phyloP scores from a whole-genome alignment of 2,329 filamentous ascomycete species.

The Cordyceps fumosorosea region DNA sequence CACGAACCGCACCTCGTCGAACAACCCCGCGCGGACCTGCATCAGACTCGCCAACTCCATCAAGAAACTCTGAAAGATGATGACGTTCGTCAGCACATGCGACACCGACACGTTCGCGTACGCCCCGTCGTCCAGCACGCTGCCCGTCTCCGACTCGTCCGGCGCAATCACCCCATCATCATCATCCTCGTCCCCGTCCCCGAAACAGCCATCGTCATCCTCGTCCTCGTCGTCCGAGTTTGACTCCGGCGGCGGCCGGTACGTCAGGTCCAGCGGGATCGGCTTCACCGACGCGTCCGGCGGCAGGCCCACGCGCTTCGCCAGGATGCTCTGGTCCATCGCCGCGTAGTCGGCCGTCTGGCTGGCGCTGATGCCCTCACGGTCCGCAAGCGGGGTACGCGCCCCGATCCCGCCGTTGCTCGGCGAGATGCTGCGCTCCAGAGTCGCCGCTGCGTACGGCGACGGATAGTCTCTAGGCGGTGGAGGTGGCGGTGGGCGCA shows the following conservation, averaged over 20 bases:
- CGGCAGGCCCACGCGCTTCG: conserved; percentile 46
- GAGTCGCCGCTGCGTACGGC: conserved; percentile 13
- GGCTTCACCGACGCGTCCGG: conserved; percentile 35
- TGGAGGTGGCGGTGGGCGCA: conserved; percentile 28
- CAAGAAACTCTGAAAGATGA: conserved; percentile 73
- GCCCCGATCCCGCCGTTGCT: conserved; percentile 24
- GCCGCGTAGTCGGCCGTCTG: conserved; percentile 57
- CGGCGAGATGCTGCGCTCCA: conserved; percentile 37
- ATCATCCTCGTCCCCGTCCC: conserved; percentile 13
- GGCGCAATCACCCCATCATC: conserved; percentile 18
- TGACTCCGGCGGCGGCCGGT: conserved; percentile 13
- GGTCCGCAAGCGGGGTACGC: conserved; percentile 23
- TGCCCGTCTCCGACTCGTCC: conserved; percentile 21
- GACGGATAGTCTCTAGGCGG: conserved; percentile 33
- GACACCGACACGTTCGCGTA: conserved; percentile 58
- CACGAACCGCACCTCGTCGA: conserved; percentile 65
- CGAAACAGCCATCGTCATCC: conserved; percentile 14
- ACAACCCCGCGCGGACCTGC: conserved; percentile 67
- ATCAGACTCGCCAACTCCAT: conserved; percentile 69
- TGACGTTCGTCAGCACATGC: conserved; percentile 72
- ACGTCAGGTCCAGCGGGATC: conserved; percentile 39
- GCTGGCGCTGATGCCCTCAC: conserved; percentile 33
- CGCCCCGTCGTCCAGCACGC: conserved; percentile 16
- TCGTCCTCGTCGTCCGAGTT: conserved; percentile 15
- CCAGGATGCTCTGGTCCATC: conserved; percentile 56